Percentiles rank a stretch among this genome's conserved stretches.
These are phyloP conservation scores for Galium porrigens DNA, from an alignment of 305 asterid species.

Conservation along the genomic window DNA sequence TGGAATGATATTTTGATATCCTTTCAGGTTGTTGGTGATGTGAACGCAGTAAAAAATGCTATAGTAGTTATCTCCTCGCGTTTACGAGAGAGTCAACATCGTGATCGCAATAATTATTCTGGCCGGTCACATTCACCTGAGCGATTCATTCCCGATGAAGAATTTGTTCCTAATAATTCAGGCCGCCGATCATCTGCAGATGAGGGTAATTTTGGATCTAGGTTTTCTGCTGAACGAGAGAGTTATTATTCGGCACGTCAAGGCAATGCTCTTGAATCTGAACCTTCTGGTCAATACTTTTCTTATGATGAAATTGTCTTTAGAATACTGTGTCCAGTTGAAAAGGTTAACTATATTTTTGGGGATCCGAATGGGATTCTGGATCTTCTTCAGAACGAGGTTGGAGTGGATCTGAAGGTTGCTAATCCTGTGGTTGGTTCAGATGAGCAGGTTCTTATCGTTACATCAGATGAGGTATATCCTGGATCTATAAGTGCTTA, in stretches of 20 bases:
- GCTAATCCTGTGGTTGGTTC: conserved; percentile 48
- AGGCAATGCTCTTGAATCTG: conserved; percentile 42
- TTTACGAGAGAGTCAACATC: conserved; percentile 87
- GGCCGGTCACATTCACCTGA: conserved; percentile 53
- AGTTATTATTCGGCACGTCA: conserved; percentile 40
- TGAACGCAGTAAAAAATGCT: conserved; percentile 62
- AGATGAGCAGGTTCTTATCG: conserved; percentile 53
- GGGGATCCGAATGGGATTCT: conserved; percentile 69
- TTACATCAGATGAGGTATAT: conserved; percentile 71
- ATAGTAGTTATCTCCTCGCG: conserved; percentile 55
- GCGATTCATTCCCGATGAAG: conserved; percentile 45
- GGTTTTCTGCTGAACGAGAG: conserved; percentile 42
- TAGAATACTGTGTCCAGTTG: conserved; percentile 74
- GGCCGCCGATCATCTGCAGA: conserved; percentile 38
- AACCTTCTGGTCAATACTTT: conserved; percentile 32
- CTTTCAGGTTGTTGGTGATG: conserved; percentile 69
- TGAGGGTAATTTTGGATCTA: conserved; percentile 48
- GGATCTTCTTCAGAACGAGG: conserved; percentile 65
- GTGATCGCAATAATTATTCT: conserved; percentile 54
- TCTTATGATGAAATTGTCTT: conserved; percentile 55
- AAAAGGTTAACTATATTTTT: conserved; percentile 49
- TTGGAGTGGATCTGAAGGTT: conserved; percentile 64
- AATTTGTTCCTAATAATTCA: conserved; percentile 31
- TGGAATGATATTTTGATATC: conserved; percentile 6
- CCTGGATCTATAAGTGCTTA: neutral